Conservation (phyloP, 1,284 basidiomycete genomes). For the Xerocomus minutiporus region DNA sequence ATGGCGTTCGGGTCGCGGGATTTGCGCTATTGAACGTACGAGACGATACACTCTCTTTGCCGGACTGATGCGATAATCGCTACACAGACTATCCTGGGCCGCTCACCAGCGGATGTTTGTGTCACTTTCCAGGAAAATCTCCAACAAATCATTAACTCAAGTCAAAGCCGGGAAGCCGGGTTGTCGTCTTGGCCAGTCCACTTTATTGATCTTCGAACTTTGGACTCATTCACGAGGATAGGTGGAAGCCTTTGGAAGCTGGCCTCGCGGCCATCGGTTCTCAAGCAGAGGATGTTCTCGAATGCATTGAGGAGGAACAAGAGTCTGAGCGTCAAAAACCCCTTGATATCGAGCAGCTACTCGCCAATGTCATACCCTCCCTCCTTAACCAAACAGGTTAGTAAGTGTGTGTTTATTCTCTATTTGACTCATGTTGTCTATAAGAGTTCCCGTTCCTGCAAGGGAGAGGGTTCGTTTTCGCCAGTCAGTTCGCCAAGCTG, state of each 20-base stretch:
- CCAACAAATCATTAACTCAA: slow-evolving; percentile 51
- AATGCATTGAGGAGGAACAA: slow-evolving; percentile 72
- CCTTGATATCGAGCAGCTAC: slow-evolving; percentile 74
- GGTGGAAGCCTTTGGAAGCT: slow-evolving; percentile 90
- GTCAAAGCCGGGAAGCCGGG: slow-evolving; percentile 52
- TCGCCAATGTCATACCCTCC: slow-evolving; percentile 76
- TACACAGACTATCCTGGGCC: slow-evolving; percentile 67
- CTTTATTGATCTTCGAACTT: background rate
- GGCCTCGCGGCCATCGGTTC: slow-evolving; percentile 82
- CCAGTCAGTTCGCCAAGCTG: slow-evolving; percentile 79
- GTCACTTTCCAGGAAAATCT: slow-evolving; percentile 55
- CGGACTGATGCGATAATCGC: slow-evolving; percentile 10
- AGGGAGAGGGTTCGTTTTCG: slow-evolving; percentile 92
- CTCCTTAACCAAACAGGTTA: slow-evolving; percentile 63
- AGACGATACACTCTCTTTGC: slow-evolving; percentile 3
- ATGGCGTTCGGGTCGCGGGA: slow-evolving; percentile 78
- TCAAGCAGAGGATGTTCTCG: slow-evolving; percentile 71
- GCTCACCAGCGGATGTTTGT: slow-evolving; percentile 55
- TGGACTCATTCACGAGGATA: slow-evolving; percentile 28
- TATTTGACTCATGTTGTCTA: slow-evolving; percentile 1
- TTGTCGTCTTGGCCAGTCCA: slow-evolving; percentile 48
- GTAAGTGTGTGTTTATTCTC: slow-evolving; percentile 15
- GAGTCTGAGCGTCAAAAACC: slow-evolving; percentile 58
- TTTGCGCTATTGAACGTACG: slow-evolving; percentile 80
- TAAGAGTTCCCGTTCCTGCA: slow-evolving; percentile 86